Base-by-base conservation (phyloP, 352 stramenopile species). In the Aphanomyces stellatus region DNA sequence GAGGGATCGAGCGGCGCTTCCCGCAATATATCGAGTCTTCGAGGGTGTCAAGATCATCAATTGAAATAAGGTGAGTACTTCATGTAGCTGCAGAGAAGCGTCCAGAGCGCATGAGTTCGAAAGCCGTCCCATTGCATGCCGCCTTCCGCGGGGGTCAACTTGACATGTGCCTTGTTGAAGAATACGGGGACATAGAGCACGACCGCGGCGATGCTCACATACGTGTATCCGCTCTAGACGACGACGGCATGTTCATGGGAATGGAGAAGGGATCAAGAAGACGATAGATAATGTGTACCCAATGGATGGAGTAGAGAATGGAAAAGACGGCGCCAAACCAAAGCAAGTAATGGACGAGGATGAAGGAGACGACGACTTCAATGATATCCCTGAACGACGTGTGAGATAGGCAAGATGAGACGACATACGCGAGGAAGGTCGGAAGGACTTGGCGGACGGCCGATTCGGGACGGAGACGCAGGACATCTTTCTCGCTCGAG, bases 331-430 rank as follows among this genome's bases (percentile, higher is more conserved):
- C 75, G n/a, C 78, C 55, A 22, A 71, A 63, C 79, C 79, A 91
- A 28, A 88, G 55, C 66, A 88, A 88, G 78, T 91, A 91, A 71
- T 91, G 82, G 74, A 89, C 85, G 60, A 72, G 77, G 37, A 85
- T 69, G 66, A 89, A 86, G 70, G 73, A 74, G 62, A 87, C 41
- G 19, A 42, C n/a, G 24, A 59, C 24, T 33, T 67, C 37, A 19
- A 67, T 22, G 11, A 41, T 15, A 2, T 34, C 31, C 11, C 60
- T 67, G n/a, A 19, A 46, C 11, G n/a, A 2, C 1, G n/a, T 2
- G n/a, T 46, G 37, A 53, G 46, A 2, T 53, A 30, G 17, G 11
- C 37, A 46, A n/a, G 37, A 46, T 11, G n/a, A 46, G 37, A 46
- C 2, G 37, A 46, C 37, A 19, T 46, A 46, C 37, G 37, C 37